phyloP scores from a whole-genome alignment of 352 stramenopile genomes.

The Globisporangium okanoganense region DNA sequence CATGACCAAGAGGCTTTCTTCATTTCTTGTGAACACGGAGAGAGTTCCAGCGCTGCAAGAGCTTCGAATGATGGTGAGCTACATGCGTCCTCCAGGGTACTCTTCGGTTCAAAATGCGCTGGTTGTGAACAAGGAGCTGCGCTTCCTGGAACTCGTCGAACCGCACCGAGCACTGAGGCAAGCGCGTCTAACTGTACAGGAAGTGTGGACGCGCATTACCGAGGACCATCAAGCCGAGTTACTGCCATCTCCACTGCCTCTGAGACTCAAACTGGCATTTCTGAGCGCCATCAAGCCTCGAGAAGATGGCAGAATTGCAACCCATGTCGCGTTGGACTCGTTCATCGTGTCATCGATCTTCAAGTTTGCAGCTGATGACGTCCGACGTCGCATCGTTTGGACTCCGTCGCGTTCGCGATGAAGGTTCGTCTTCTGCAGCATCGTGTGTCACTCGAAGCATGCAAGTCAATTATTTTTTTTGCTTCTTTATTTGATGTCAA shows the following conservation, averaged over 20 bases:
- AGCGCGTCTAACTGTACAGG: neutral
- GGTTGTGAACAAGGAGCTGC: slow-evolving; percentile 9
- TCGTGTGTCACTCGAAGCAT: neutral
- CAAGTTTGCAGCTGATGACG: slow-evolving; percentile 1
- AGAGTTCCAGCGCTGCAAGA: slow-evolving; percentile 9
- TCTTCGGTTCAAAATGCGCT: neutral
- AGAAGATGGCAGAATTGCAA: neutral
- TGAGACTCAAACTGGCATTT: slow-evolving; percentile 7
- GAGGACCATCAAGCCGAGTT: neutral
- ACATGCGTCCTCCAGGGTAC: neutral
- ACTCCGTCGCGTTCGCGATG: neutral
- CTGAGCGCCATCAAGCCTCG: neutral
- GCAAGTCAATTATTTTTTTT: neutral
- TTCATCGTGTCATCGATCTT: slow-evolving; percentile 8
- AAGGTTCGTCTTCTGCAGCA: neutral
- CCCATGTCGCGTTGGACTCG: neutral
- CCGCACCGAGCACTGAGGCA: neutral
- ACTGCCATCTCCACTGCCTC: neutral
- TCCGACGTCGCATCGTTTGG: slow-evolving; percentile 7
- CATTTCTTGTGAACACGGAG: neutral
- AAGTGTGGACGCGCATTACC: neutral
- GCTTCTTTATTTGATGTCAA: neutral
- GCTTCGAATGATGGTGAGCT: neutral
- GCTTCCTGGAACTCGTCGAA: neutral
- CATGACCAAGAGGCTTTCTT: neutral